Conservation (phyloP, 306 rosid species). For the Canavalia ensiformis region DNA sequence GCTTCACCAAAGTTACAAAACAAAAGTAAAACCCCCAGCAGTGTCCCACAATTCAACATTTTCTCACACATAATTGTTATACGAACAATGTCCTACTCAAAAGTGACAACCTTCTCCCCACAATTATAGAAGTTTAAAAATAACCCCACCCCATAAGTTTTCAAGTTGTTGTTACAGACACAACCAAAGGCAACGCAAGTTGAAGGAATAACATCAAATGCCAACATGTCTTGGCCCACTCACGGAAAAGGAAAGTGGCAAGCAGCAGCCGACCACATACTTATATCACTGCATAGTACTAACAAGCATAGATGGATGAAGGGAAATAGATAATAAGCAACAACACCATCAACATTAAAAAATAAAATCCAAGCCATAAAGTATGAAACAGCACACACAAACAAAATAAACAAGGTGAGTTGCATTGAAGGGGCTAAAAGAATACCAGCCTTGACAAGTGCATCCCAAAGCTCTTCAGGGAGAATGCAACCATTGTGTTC, state of each 20-base stretch:
- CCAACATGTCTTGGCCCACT: constrained; percentile 35
- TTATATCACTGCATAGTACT: background rate
- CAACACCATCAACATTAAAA: background rate
- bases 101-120: background rate
- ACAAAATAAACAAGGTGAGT: background rate
- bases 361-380: background rate
- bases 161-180: constrained; percentile 2
- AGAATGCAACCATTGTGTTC: constrained; percentile 67
- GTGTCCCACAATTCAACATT: background rate
- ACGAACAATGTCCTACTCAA: background rate
- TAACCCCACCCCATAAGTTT: background rate
- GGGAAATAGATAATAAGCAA: background rate
- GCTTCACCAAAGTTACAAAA: background rate
- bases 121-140: constrained; percentile 28
- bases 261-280: constrained; percentile 9
- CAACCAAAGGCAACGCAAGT: constrained; percentile 28
- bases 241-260: background rate
- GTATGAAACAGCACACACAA: background rate
- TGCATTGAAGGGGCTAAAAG: constrained; percentile 4
- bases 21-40: constrained; percentile 8
- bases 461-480: constrained; percentile 71
- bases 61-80: constrained; percentile 13
- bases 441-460: constrained; percentile 72
- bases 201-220: constrained; percentile 22
- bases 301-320: constrained; percentile 24